These are phyloP conservation scores for Candida tetrigidarum DNA, from an alignment of 1,139 yeast species.

Conservation along the genomic window DNA sequence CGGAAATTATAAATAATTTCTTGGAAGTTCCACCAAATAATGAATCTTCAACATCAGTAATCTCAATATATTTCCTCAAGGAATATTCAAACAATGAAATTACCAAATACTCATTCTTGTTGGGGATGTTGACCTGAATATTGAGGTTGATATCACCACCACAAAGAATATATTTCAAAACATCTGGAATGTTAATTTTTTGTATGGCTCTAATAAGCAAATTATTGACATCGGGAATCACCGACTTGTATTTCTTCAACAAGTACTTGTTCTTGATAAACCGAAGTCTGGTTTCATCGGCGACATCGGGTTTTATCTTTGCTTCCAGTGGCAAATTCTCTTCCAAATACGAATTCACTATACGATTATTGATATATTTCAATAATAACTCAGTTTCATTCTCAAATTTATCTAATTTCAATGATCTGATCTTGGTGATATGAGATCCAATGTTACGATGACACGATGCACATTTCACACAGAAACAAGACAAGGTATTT, in stretches of 20 bases:
- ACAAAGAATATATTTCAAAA: slow-evolving; percentile 50
- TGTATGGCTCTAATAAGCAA: slow-evolving; percentile 51
- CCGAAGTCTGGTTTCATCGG: slow-evolving; percentile 38
- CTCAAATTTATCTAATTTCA: slow-evolving; percentile 53
- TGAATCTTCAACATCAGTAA: slow-evolving; percentile 21
- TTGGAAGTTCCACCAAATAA: slow-evolving; percentile 13
- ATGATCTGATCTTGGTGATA: slow-evolving; percentile 52
- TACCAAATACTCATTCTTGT: slow-evolving; percentile 26
- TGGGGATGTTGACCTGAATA: slow-evolving; percentile 31
- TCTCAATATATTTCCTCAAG: slow-evolving; percentile 49
- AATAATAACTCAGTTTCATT: slow-evolving; percentile 45
- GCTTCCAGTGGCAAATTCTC: slow-evolving; percentile 18
- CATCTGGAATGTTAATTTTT: slow-evolving; percentile 48
- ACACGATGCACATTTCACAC: slow-evolving; percentile 78
- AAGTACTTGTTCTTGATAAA: slow-evolving; percentile 59
- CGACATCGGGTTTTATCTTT: slow-evolving; percentile 28
- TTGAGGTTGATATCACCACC: slow-evolving; percentile 53
- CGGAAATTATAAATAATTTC: slow-evolving; percentile 69
- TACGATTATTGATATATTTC: slow-evolving; percentile 43
- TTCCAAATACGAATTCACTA: slow-evolving; percentile 45
- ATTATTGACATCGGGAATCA: slow-evolving; percentile 29
- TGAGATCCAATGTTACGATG: slow-evolving; percentile 59
- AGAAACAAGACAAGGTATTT: slow-evolving; percentile 71
- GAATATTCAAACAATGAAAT: slow-evolving; percentile 65
- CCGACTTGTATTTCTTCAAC: slow-evolving; percentile 37